Conservation (phyloP, 2,329 filamentous ascomycete genomes). For the Colletotrichum falcatum region DNA sequence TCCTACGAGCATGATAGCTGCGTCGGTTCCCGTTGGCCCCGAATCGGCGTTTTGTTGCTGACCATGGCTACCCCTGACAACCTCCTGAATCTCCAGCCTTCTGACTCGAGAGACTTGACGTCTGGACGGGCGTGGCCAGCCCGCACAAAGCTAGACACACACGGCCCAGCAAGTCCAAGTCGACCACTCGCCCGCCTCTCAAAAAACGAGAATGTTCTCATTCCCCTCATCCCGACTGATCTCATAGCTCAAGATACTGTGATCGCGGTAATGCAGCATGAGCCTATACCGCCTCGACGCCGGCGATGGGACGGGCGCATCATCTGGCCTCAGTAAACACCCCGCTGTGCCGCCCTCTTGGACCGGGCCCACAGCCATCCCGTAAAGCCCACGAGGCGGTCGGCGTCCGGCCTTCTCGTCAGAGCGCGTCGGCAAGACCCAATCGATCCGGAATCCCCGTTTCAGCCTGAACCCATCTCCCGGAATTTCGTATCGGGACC, state of each 20-base stretch:
- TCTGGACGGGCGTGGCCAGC: not conserved
- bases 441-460: constrained; percentile 66
- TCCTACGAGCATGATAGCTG: not conserved
- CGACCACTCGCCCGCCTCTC: not conserved
- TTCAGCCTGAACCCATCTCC: constrained; percentile 43
- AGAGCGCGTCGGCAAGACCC: constrained; percentile 59
- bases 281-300: constrained; percentile 69
- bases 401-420: constrained; percentile 60
- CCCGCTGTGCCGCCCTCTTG: constrained; percentile 56
- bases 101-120: not conserved
- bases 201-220: constrained; percentile 41
- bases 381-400: constrained; percentile 68
- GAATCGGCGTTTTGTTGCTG: not conserved
- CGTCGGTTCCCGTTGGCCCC: not conserved
- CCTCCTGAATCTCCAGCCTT: not conserved
- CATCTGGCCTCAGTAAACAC: constrained; percentile 35
- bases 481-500: constrained; percentile 32
- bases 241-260: constrained; percentile 78
- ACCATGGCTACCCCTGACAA: not conserved
- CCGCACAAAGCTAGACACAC: not conserved
- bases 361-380: constrained; percentile 75
- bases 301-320: constrained; percentile 43
- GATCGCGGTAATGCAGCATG: constrained; percentile 78
- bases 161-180: not conserved
- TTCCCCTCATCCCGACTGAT: constrained; percentile 58